Percentiles rank a stretch among this genome's conserved stretches.
Evolutionary conservation across 1,139 yeast species (phyloP).

Genomic region (Blastobotrys raffinosifermentans): DNA sequence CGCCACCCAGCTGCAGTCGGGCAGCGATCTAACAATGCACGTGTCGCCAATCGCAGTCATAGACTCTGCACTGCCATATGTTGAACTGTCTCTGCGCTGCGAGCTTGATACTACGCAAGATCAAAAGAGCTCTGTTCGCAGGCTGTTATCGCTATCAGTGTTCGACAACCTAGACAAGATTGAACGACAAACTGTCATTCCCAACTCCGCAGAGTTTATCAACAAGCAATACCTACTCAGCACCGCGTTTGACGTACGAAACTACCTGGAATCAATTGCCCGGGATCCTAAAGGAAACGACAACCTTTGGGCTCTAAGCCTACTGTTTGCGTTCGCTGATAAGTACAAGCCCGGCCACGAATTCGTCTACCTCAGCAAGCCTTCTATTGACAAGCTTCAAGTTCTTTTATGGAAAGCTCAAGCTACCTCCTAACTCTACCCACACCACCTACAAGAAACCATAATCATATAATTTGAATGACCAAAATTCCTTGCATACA

Average conservation of each 20-base stretch:
- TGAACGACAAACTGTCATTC: constrained; percentile 8
- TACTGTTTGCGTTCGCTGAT: constrained; percentile 63
- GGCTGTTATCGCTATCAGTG: background rate
- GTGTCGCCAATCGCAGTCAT: constrained; percentile 2
- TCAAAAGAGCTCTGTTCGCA: too few species aligned
- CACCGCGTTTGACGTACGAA: constrained; percentile 51
- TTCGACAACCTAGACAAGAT: constrained; percentile 6
- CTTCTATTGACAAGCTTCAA: constrained; percentile 16
- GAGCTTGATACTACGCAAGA: too few species aligned
- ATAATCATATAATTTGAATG: too few species aligned
- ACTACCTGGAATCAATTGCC: constrained; percentile 46
- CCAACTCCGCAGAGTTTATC: too few species aligned
- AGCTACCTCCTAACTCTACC: too few species aligned
- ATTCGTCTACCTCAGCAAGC: constrained; percentile 12
- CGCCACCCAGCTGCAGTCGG: too few species aligned
- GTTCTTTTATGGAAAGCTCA: constrained; percentile 11
- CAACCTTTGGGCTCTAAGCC: constrained; percentile 60
- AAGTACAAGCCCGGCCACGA: constrained; percentile 16
- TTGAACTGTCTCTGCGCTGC: constrained; percentile 5
- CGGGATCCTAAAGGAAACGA: constrained; percentile 42
- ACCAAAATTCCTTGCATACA: too few species aligned
- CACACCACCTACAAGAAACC: too few species aligned
- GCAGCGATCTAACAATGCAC: constrained; percentile 2
- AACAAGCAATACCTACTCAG: too few species aligned
- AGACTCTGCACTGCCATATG: constrained; percentile 1